Evolutionary conservation across 192 early-diverging fungal genomes (phyloP), one percentile per base, ranked within the genome.

Genomic region (Backusella westeae): DNA sequence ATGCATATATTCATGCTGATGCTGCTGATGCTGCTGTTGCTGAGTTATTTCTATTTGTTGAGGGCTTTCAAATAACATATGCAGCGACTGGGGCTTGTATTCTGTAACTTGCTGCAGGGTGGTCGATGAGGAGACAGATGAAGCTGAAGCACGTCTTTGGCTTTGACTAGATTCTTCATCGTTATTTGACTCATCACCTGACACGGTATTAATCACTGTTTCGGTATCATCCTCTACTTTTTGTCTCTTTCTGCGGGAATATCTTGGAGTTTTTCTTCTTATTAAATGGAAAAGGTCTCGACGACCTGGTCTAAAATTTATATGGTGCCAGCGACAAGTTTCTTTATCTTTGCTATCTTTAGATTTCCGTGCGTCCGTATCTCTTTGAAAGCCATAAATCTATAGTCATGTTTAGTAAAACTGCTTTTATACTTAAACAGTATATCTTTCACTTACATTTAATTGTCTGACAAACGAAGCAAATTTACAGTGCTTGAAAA

Each of bases 401-500:
- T 86, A 77, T 52, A 38, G 17, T 19, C 6, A 63, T 32, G 14
- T 19, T 29, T 26, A 72, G 42, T 46, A 26, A 26, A 19, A 34
- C 14, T 23, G 1, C 9, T 36, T 8, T 69, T 67, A 34, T 32
- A 7, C n/a, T 44, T 46, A 49, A 69, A 15, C 26, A 32, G 1
- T 34, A 21, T 26, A 42, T 41, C 0, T 12, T 63, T 63, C 21
- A 29, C 53, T 75, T 85, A 85, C 85, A 81, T 85, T 85, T 36
- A 85, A 46, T 72, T 85, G 85, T 35, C 85, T 66, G 19, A 85
- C 85, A 81, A 85, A 85, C 7, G 85, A 85, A 36, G 85, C 80
- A 75, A 85, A 85, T 76, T 85, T 85, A 69, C 85, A 85, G 66
- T 85, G 85, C 63, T 85, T 85, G 69, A 85, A 85, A 34, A 77